These are phyloP conservation scores for Pterocarpus macrocarpus DNA, from an alignment of 306 rosid species.

Conservation along the genomic window DNA sequence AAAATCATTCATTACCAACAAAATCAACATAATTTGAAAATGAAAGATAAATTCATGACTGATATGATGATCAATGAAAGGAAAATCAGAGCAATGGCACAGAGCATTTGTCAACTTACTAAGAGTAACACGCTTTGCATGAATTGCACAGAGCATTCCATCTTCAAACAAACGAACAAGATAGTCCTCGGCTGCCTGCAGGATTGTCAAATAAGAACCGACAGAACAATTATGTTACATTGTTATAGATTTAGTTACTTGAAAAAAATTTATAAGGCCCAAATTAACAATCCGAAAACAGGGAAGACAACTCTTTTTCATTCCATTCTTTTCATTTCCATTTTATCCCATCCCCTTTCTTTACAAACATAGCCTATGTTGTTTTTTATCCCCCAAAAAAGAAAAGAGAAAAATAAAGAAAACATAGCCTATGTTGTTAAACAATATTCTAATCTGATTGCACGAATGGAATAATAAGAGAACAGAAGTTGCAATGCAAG, in stretches of 20 bases:
- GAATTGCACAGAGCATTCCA: conserved; percentile 90
- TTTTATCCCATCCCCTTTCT: neutral
- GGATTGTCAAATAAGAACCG: conserved; percentile 29
- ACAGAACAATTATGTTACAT: conserved; percentile 15
- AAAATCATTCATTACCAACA: conserved; percentile 25
- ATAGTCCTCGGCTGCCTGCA: conserved; percentile 88
- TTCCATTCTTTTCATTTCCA: conserved; percentile 21
- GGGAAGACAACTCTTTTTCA: neutral
- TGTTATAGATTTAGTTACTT: conserved; percentile 6
- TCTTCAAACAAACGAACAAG: conserved; percentile 79
- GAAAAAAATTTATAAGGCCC: neutral
- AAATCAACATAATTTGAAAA: conserved; percentile 37
- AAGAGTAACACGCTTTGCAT: conserved; percentile 88
- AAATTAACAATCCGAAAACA: conserved; percentile 18
- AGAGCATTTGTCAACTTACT: conserved; percentile 70
- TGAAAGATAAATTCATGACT: neutral
- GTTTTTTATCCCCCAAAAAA: neutral
- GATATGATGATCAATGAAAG: conserved; percentile 28
- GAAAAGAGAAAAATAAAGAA: no score
- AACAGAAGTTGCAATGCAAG: neutral
- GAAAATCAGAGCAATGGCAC: conserved; percentile 9
- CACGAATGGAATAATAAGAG: neutral
- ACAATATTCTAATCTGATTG: neutral
- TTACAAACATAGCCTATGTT: conserved; percentile 1
- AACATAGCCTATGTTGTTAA: no score